A percentile compares a stretch with the other conserved stretches of the same genome.
Conservation (phyloP, 495 filamentous ascomycete genomes). For the Xylaria bambusicola region DNA sequence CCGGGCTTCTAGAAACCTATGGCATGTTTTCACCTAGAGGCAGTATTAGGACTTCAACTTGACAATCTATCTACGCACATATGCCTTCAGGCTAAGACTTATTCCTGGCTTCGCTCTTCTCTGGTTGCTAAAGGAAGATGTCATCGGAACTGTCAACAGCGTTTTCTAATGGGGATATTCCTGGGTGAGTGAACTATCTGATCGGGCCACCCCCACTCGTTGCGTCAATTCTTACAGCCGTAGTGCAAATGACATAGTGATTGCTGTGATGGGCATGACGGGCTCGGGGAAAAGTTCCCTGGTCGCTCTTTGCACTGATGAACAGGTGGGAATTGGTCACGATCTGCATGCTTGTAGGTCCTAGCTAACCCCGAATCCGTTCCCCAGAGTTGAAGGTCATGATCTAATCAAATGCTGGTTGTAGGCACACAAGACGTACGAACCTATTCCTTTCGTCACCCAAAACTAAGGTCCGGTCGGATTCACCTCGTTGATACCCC, state of each 20-base stretch:
- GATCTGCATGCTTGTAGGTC: constrained; percentile 31
- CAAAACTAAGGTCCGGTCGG: neutral
- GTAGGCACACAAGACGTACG: constrained; percentile 40
- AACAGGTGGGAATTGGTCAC: constrained; percentile 28
- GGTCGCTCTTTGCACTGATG: constrained; percentile 31
- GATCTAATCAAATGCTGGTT: neutral
- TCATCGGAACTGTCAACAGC: neutral
- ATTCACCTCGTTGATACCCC: constrained; percentile 41
- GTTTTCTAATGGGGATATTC: neutral
- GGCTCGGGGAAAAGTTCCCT: constrained; percentile 45
- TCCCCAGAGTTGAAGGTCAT: neutral
- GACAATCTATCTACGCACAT: no score
- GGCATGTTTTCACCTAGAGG: no score
- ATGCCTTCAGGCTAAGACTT: no score
- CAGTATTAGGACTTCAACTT: no score
- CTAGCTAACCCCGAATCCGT: neutral
- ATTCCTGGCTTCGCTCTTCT: neutral
- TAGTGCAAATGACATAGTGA: constrained; percentile 24
- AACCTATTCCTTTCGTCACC: neutral
- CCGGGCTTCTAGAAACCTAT: no score
- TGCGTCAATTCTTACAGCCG: neutral
- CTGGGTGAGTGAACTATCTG: neutral
- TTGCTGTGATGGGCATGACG: constrained; percentile 47
- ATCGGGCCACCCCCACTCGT: no score
- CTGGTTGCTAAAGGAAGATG: neutral